These are phyloP conservation scores for Naganishia antarctica DNA, from an alignment of 768 basidiomycete genomes.

Conservation along the genomic window DNA sequence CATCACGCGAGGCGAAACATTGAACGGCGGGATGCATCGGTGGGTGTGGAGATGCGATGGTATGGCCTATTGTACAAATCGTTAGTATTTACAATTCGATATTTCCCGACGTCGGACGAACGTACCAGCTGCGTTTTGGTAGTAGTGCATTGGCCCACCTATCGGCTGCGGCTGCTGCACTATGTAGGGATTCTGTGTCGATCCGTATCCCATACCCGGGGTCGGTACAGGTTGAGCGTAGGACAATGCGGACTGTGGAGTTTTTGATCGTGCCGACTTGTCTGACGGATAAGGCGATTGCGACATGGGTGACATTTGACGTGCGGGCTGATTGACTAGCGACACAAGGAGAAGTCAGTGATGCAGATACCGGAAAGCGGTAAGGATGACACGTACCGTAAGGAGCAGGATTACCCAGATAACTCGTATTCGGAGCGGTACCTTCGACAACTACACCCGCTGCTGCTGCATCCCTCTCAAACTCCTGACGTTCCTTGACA, in stretches of 20 bases:
- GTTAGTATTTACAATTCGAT: not conserved
- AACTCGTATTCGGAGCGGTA: not conserved
- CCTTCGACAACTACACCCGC: conserved; percentile 9
- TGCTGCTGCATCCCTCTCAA: not conserved
- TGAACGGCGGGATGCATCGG: conserved; percentile 12
- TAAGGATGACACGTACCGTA: too few species aligned
- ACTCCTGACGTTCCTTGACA: not conserved
- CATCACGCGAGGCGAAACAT: conserved; percentile 1
- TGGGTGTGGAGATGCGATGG: conserved; percentile 9
- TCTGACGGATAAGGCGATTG: conserved; percentile 9
- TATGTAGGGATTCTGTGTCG: not conserved
- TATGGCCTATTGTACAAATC: conserved; percentile 8
- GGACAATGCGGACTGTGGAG: not conserved
- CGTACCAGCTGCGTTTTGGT: conserved; percentile 19
- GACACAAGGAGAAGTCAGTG: too few species aligned
- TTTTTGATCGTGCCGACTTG: not conserved
- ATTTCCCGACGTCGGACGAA: not conserved
- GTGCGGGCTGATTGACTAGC: not conserved
- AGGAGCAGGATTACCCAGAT: too few species aligned
- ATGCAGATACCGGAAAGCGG: not conserved
- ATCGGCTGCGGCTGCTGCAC: not conserved
- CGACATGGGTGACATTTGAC: not conserved
- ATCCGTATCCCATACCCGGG: conserved; percentile 7
- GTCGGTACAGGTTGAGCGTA: conserved; percentile 14
- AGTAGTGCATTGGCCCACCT: conserved; percentile 21